Percentiles rank a stretch among this genome's conserved stretches.
These are phyloP conservation scores for Ogataea polymorpha DNA, from an alignment of 805 yeast species.

Conservation along the genomic window DNA sequence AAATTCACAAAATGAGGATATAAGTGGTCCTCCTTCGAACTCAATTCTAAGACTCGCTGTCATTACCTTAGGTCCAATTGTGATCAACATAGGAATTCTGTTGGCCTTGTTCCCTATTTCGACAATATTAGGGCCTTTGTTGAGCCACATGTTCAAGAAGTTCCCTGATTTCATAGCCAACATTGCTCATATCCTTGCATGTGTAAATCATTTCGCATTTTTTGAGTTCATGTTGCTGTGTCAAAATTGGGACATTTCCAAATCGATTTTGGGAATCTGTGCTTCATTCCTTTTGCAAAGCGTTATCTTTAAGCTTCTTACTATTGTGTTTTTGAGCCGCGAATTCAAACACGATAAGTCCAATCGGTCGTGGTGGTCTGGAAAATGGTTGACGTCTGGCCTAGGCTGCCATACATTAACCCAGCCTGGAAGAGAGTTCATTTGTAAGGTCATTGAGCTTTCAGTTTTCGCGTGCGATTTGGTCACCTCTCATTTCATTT, in stretches of 20 bases:
- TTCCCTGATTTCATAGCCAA: conserved; percentile 56
- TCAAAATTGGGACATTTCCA: conserved; percentile 63
- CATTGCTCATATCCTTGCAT: conserved; percentile 50
- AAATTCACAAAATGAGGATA: conserved; percentile 49
- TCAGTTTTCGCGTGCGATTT: conserved; percentile 68
- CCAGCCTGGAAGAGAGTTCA: conserved; percentile 62
- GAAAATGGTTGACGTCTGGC: conserved; percentile 62
- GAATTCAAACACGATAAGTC: conserved; percentile 60
- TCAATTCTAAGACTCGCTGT: conserved; percentile 43
- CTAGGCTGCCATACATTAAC: conserved; percentile 59
- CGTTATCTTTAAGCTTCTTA: conserved; percentile 50
- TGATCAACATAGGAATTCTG: conserved; percentile 40
- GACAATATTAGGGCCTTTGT: conserved; percentile 46
- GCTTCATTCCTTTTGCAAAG: conserved; percentile 54
- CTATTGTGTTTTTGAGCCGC: conserved; percentile 51
- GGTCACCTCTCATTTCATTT: conserved; percentile 53
- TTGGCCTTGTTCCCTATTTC: conserved; percentile 44
- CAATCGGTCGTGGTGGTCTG: conserved; percentile 78
- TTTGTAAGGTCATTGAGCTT: conserved; percentile 63
- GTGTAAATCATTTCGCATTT: conserved; percentile 48
- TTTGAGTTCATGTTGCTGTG: conserved; percentile 65
- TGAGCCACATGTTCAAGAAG: conserved; percentile 39
- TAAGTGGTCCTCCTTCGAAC: conserved; percentile 35
- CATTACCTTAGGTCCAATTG: conserved; percentile 47
- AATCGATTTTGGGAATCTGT: conserved; percentile 60